phyloP scores from a whole-genome alignment of 1,139 yeast species.

The Hyphopichia burtonii region DNA sequence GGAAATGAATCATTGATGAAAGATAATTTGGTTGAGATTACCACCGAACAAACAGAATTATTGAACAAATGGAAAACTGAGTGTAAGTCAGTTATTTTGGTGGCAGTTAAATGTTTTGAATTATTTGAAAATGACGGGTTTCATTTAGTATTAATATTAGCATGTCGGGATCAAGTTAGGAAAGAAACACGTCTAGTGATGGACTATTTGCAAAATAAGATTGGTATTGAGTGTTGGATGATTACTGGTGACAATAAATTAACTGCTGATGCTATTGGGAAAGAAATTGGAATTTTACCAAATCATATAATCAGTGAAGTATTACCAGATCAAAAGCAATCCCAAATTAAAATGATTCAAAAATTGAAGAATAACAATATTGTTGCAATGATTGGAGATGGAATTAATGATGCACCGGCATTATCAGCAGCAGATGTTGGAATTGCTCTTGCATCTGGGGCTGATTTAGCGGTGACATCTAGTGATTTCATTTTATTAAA shows the following conservation, averaged over 20 bases:
- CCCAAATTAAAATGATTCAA: conserved; percentile 55
- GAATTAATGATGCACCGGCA: conserved; percentile 65
- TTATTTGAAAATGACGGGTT: conserved; percentile 27
- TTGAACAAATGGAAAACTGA: conserved; percentile 57
- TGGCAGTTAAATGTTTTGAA: conserved; percentile 40
- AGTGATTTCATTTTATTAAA: conserved; percentile 56
- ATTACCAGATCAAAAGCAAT: conserved; percentile 70
- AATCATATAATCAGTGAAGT: conserved; percentile 69
- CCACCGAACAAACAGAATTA: conserved; percentile 20
- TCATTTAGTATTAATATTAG: conserved; percentile 48
- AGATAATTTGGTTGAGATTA: conserved; percentile 38
- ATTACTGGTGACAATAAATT: conserved; percentile 65
- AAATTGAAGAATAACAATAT: conserved; percentile 24
- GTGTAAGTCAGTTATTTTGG: conserved; percentile 62
- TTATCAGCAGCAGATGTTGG: conserved; percentile 60
- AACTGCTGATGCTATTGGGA: conserved; percentile 70
- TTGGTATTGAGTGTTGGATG: conserved; percentile 66
- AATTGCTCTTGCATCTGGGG: conserved; percentile 57
- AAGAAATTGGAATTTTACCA: conserved; percentile 55
- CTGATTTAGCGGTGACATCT: conserved; percentile 58
- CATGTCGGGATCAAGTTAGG: conserved; percentile 65
- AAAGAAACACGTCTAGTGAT: conserved; percentile 60
- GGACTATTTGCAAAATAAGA: conserved; percentile 34
- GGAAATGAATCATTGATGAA: conserved; percentile 63
- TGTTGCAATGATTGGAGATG: conserved; percentile 66